A percentile compares a stretch with the other conserved stretches of the same genome.
These are phyloP conservation scores for Alternaria arborescens DNA, from an alignment of 2,329 filamentous ascomycete genomes.

Conservation along the genomic window DNA sequence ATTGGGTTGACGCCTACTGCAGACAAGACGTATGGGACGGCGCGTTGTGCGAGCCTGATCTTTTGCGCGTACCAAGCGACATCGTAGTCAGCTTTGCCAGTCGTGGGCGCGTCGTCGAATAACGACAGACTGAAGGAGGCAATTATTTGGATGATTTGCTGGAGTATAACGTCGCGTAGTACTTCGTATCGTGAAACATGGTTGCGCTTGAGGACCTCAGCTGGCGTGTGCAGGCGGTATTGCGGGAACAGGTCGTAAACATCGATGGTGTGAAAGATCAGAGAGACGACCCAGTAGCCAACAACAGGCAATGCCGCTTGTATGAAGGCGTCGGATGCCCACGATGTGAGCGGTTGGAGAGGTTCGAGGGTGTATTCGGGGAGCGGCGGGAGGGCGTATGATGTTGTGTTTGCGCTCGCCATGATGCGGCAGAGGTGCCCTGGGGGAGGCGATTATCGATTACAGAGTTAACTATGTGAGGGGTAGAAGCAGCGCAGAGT, in stretches of 20 bases:
- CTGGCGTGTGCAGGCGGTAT: conserved; percentile 93
- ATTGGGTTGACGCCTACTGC: conserved; percentile 78
- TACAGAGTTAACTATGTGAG: conserved; percentile 2
- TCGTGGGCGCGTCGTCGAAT: conserved; percentile 76
- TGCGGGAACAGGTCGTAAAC: conserved; percentile 84
- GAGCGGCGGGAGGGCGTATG: conserved; percentile 79
- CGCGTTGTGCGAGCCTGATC: conserved; percentile 78
- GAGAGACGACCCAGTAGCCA: conserved; percentile 87
- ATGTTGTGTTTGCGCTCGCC: conserved; percentile 56
- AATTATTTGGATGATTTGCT: conserved; percentile 87
- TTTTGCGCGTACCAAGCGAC: conserved; percentile 89
- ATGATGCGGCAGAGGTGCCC: conserved; percentile 35
- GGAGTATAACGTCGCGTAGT: conserved; percentile 86
- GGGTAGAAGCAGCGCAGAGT: conserved; percentile 1
- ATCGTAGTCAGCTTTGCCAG: conserved; percentile 84
- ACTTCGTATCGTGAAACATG: conserved; percentile 86
- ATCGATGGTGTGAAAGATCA: conserved; percentile 89
- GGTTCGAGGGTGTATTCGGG: conserved; percentile 79
- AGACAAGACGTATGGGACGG: conserved; percentile 75
- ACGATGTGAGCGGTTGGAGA: conserved; percentile 75
- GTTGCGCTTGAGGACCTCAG: conserved; percentile 87
- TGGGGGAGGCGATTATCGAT: conserved; percentile 15
- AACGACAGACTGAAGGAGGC: conserved; percentile 73
- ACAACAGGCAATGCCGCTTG: conserved; percentile 78
- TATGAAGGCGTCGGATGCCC: conserved; percentile 82